A percentile compares a stretch with the other conserved stretches of the same genome.
Evolutionary conservation across 768 basidiomycete species (phyloP).

Genomic region (Auricularia heimuer): DNA sequence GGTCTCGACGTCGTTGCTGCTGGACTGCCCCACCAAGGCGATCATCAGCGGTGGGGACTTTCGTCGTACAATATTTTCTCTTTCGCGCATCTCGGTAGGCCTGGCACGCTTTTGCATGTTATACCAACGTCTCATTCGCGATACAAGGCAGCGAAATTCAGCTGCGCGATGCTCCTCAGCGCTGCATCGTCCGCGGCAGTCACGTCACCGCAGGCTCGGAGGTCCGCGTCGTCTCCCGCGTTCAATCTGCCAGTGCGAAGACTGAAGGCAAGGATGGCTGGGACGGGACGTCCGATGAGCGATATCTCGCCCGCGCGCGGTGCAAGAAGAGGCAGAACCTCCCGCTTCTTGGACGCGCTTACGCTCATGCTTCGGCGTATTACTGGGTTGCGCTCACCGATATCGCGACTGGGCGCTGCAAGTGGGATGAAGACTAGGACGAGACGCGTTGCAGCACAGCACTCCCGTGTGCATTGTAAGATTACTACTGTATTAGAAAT

Average conservation of each 20-base stretch:
- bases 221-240: constrained; percentile 8
- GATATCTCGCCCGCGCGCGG: too few species aligned
- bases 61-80: constrained; percentile 14
- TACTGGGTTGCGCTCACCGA: too few species aligned
- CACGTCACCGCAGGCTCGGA: constrained; percentile 11
- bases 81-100: constrained; percentile 6
- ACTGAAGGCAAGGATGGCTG: too few species aligned
- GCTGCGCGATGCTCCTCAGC: constrained; percentile 4
- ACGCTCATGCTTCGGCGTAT: too few species aligned
- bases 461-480: too few species aligned
- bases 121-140: neutral
- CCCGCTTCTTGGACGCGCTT: too few species aligned
- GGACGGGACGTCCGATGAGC: too few species aligned
- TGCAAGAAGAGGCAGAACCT: too few species aligned
- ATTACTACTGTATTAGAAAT: too few species aligned
- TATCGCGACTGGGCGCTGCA: too few species aligned
- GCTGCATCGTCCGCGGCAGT: constrained; percentile 8
- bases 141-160: constrained; percentile 8
- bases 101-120: constrained; percentile 1
- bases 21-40: constrained; percentile 11
- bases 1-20: constrained; percentile 11
- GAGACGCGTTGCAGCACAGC: too few species aligned
- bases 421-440: too few species aligned
- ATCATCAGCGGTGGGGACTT: constrained; percentile 10
- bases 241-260: neutral